Evolutionary conservation across 2,329 filamentous ascomycete genomes (phyloP).

Genomic region (Aspergillus transmontanensis): DNA sequence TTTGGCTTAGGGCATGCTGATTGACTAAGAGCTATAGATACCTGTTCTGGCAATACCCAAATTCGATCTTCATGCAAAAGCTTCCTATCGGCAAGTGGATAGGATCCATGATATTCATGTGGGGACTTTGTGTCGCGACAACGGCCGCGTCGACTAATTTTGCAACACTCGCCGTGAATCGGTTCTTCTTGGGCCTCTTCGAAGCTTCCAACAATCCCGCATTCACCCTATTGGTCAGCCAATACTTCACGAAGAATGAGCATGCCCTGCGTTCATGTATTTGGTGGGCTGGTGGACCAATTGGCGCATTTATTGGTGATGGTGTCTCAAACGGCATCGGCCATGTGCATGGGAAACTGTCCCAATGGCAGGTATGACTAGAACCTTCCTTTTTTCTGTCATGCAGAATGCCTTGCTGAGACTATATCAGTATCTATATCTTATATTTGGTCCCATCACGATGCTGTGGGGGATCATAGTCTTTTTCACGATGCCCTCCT

Average conservation of each 20-base stretch:
- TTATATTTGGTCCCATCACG: not conserved
- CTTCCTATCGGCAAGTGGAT: not conserved
- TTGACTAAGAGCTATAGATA: not conserved
- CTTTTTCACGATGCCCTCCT: not conserved
- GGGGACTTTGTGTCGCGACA: not conserved
- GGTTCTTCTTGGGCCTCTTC: not conserved
- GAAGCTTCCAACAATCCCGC: not conserved
- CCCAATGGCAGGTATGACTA: not conserved
- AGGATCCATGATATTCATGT: not conserved
- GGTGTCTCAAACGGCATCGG: not conserved
- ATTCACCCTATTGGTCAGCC: not conserved
- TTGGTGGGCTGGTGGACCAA: not conserved
- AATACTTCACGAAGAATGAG: not conserved
- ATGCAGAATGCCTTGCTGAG: not conserved
- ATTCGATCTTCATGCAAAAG: conserved; percentile 1
- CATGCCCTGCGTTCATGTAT: not conserved
- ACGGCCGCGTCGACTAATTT: not conserved
- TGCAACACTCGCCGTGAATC: not conserved
- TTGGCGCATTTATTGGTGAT: not conserved
- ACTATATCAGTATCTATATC: not conserved
- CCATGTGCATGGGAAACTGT: not conserved
- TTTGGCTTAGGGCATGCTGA: fast-evolving
- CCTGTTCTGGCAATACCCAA: not conserved
- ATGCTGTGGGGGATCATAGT: not conserved
- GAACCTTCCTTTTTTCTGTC: too few relatives aligned